Evolutionary conservation across 108 stramenopile genomes (phyloP), one percentile per base, ranked within the genome.

Genomic region (Skeletonema costatum): DNA sequence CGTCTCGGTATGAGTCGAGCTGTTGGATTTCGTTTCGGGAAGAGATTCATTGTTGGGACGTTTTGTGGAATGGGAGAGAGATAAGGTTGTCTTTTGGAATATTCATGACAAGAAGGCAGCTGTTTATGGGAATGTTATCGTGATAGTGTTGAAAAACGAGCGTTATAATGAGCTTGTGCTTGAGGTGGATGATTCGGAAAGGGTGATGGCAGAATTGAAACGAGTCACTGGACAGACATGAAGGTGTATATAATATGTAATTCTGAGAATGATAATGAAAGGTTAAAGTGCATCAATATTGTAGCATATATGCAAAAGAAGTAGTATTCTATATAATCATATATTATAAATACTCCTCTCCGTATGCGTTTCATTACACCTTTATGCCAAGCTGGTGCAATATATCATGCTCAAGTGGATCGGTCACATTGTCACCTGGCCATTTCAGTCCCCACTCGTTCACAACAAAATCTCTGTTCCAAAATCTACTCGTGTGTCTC

Each of bases 401-500:
- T 46, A 46, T 46, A n/a, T 46, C 44, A n/a, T 46, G 44, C 44
- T 46, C 44, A 46, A 46, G 3, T 5, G 32, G 16, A 73, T 21
- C 67, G 7, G 44, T 30, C 17, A 65, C 44, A 36, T 68, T 30
- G 63, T 83, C 79, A 31, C 73, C 75, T 14, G 96, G 97, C 97
- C 97, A 97, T 32, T 60, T 29, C 70, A 96, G 68, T 13, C 92
- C 91, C 87, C 92, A 76, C 10, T 81, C 74, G 42, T 61, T 67
- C 11, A 91, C 53, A 44, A 92, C 75, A 70, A 96, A 98, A 31
- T 84, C 87, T 36, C 80, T 84, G 75, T 96, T 94, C 97, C 97
- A 98, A 74, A 98, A 97, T 13, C 97, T 74, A 17, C 84, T 86
- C 12, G 94, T 79, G 73, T 97, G 95, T 25, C 97, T 84, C 61